Base-by-base conservation (phyloP, 208 protist species). In the Leishmania lainsoni region DNA sequence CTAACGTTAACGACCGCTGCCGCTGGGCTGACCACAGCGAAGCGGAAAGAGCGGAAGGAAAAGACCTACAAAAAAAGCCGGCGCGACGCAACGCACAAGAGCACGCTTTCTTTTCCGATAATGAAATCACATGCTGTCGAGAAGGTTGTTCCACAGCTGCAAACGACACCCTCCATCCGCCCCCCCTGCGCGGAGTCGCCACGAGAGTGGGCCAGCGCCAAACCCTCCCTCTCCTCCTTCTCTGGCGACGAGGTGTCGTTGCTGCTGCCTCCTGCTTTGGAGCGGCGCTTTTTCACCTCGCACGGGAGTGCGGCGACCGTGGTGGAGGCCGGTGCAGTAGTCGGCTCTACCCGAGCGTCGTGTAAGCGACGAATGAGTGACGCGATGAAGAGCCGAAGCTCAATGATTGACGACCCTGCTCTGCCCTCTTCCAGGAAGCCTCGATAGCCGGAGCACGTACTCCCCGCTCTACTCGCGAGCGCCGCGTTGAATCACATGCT, bases 241-340 rank as follows among this genome's bases (percentile, higher is more conserved):
- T 75, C 26, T 17, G 59, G 6, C 12, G 54, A 58, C 1, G 72
- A 66, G 74, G 61, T 73, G 54, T 45, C 68, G 14, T 58, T 80
- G 81, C 3, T 73, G 75, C 69, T 65, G 81, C 69, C 75, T 0
- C 10, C 75, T 2, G 56, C 58, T 22, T 70, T 76, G 16, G 0
- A 20, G 22, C 69, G 69, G 20, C 75, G 45, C 9, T 2, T 45
- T 39, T 74, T 66, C 54, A 51, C 32, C 22, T 61, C 72, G 10
- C 71, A 56, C 73, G 73, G 74, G 29, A 65, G 22, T 39, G 29
- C 78, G 20, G 6, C 68, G 8, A 49, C 39, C 14, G 39, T 6
- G 22, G 20, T 39, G 68, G 22, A 45, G 26, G 16, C 5, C 35
- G 68, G 39, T 48, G 68, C 68, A 42, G 68, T 2, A n/a, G 39